Percentiles rank a stretch among this genome's conserved stretches.
These are phyloP conservation scores for Capsicum pubescens DNA, from an alignment of 257 asterid species.

Conservation along the genomic window DNA sequence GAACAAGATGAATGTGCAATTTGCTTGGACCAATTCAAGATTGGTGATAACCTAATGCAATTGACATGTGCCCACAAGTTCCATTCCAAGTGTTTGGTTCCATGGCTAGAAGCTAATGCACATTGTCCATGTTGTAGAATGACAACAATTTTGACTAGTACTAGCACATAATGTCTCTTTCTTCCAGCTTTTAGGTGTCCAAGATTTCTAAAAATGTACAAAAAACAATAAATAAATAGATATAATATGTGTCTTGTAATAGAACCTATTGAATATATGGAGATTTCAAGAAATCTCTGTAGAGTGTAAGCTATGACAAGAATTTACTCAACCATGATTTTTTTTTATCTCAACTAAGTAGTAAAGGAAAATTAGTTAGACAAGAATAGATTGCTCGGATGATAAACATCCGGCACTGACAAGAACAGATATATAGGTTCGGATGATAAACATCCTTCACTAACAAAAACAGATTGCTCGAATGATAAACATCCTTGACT, in stretches of 20 bases:
- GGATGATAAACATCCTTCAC: no score
- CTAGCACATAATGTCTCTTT: background rate
- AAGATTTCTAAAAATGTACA: background rate
- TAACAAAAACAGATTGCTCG: no score
- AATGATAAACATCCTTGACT: no score
- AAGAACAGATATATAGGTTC: no score
- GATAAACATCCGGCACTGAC: no score
- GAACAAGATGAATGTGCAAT: slow-evolving; percentile 75
- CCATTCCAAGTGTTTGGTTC: slow-evolving; percentile 68
- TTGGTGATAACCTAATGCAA: slow-evolving; percentile 55
- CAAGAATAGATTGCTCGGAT: no score
- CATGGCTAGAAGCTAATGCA: slow-evolving; percentile 69
- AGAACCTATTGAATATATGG: background rate
- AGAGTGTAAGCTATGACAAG: background rate
- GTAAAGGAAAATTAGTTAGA: background rate
- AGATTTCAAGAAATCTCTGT: background rate
- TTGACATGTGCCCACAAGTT: slow-evolving; percentile 72
- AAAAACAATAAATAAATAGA: background rate
- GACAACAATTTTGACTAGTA: background rate
- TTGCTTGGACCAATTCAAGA: slow-evolving; percentile 65
- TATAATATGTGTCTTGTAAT: background rate
- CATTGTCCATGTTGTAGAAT: slow-evolving; percentile 80
- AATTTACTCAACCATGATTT: no score
- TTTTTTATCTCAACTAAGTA: background rate
- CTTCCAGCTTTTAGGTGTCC: background rate